Evolutionary conservation across 208 protist genomes (phyloP).

Genomic region (Naegleria lovaniensis): DNA sequence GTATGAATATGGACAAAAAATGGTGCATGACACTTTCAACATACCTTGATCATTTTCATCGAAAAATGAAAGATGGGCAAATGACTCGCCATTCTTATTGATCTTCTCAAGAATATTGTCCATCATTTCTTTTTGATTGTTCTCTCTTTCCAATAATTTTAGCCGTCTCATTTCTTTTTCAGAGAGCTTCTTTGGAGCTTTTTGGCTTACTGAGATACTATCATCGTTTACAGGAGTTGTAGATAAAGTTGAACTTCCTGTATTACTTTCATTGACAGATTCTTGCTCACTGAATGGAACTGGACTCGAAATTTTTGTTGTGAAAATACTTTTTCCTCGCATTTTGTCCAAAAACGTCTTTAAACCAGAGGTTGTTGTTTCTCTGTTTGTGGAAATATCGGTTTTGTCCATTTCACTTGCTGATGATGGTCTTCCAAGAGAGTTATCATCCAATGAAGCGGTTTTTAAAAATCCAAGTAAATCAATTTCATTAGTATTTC

Average conservation of each 20-base stretch:
- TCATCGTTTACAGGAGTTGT: neutral
- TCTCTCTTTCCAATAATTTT: neutral
- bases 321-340: neutral
- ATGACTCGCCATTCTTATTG: neutral
- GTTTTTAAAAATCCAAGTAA: neutral
- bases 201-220: neutral
- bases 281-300: no score
- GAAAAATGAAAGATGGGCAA: neutral
- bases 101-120: neutral
- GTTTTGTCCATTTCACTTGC: neutral
- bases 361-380: neutral
- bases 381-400: neutral
- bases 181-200: neutral
- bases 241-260: neutral
- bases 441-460: neutral
- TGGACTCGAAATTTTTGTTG: neutral
- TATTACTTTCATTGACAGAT: neutral
- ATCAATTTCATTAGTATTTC: neutral
- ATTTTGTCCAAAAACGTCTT: neutral
- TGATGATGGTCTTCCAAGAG: neutral
- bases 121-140: neutral
- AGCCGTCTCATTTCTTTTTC: neutral
- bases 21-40: no score
- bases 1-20: no score
- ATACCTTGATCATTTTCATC: neutral